Conservation (phyloP, 148 eudicot species). For the Nepenthes mirabilis region DNA sequence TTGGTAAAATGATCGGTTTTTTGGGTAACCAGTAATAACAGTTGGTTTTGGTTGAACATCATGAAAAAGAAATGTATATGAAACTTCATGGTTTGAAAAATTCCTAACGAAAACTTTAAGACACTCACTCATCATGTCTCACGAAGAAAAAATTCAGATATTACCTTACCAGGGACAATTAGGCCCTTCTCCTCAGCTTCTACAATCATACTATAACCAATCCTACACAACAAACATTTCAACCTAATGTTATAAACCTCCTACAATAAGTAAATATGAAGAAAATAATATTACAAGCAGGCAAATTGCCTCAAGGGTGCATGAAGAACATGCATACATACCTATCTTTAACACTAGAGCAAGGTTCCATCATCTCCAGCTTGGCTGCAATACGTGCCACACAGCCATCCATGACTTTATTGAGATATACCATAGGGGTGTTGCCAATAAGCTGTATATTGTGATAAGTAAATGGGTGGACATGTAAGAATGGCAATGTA, state of each 20-base stretch:
- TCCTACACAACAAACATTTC: constrained; percentile 23
- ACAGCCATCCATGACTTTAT: constrained; percentile 44
- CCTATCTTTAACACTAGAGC: constrained; percentile 54
- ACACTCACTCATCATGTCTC: neutral
- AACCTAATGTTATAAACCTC: neutral
- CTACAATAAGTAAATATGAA: neutral
- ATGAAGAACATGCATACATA: neutral
- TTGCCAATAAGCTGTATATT: constrained; percentile 34
- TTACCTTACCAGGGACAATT: constrained; percentile 70
- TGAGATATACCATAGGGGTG: constrained; percentile 48
- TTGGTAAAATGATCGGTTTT: no score
- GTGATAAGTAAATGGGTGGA: neutral
- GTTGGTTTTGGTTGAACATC: no score
- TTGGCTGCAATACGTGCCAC: constrained; percentile 47
- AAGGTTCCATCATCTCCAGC: constrained; percentile 52
- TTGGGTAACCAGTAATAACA: no score
- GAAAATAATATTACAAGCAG: neutral
- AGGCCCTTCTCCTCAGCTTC: constrained; percentile 79
- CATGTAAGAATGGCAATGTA: neutral
- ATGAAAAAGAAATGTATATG: no score
- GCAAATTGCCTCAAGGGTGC: neutral
- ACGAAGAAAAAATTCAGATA: neutral
- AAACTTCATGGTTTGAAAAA: neutral
- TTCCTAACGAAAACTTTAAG: neutral
- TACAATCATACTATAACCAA: constrained; percentile 54